A percentile compares a stretch with the other conserved stretches of the same genome.
These are phyloP conservation scores for Luvunga scandens DNA, from an alignment of 345 rosid species.

Conservation along the genomic window DNA sequence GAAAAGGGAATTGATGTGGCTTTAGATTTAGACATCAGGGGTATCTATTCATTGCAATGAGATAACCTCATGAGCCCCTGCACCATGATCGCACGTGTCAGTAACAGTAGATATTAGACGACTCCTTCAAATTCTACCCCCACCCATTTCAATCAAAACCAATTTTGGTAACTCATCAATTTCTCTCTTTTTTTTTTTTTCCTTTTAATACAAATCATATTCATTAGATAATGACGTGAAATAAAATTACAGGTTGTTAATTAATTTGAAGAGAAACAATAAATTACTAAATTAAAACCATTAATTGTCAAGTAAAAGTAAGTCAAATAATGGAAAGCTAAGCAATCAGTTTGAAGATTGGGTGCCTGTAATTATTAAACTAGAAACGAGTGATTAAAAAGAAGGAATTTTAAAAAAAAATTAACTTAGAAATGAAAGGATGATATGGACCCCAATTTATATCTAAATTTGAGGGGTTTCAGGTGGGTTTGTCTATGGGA, in stretches of 20 bases:
- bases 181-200: too few species aligned
- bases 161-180: background rate
- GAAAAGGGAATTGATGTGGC: background rate
- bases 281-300: too few species aligned
- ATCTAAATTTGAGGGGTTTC: slow-evolving; percentile 6
- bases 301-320: too few species aligned
- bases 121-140: background rate
- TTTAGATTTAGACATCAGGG: slow-evolving; percentile 14
- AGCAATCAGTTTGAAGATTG: slow-evolving; percentile 27
- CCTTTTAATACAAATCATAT: too few species aligned
- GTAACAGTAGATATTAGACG: slow-evolving; percentile 2
- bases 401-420: background rate
- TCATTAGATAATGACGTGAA: too few species aligned
- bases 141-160: background rate
- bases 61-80: slow-evolving; percentile 24
- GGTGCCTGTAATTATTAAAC: background rate
- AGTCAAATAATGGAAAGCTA: too few species aligned
- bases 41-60: slow-evolving; percentile 6
- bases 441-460: slow-evolving; percentile 27
- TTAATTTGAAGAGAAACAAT: too few species aligned
- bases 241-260: too few species aligned
- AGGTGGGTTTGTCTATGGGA: slow-evolving; percentile 44
- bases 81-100: slow-evolving; percentile 7
- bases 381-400: background rate
- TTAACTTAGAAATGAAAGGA: background rate